Percentiles rank a stretch among this genome's conserved stretches.
Conservation (phyloP, 495 filamentous ascomycete species). For the Hyaloscypha bicolor region DNA sequence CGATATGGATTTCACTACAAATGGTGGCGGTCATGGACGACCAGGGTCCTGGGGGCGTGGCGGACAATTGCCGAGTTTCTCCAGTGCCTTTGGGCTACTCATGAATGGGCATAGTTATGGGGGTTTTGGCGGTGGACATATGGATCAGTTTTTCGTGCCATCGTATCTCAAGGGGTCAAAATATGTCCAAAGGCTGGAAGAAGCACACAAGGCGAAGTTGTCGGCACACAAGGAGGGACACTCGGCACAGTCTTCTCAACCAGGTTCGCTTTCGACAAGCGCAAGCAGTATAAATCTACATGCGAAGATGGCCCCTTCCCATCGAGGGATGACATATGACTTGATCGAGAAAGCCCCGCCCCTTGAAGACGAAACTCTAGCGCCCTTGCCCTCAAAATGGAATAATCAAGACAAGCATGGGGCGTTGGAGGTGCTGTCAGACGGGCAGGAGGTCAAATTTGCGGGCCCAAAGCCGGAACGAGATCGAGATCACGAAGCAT, state of each 20-base stretch:
- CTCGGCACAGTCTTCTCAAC: slow-evolving; percentile 36
- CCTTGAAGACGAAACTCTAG: slow-evolving; percentile 55
- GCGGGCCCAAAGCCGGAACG: slow-evolving; percentile 40
- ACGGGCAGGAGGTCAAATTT: slow-evolving; percentile 81
- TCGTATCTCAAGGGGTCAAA: slow-evolving; percentile 80
- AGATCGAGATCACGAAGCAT: slow-evolving; percentile 76
- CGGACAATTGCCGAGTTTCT: slow-evolving; percentile 37
- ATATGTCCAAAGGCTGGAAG: slow-evolving; percentile 74
- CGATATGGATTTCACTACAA: slow-evolving; percentile 40
- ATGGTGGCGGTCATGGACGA: slow-evolving; percentile 30
- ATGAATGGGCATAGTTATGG: slow-evolving; percentile 27
- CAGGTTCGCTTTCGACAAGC: slow-evolving; percentile 60
- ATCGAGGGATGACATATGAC: slow-evolving; percentile 83
- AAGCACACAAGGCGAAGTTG: slow-evolving; percentile 59
- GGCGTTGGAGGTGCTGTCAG: slow-evolving; percentile 72
- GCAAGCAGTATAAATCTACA: slow-evolving; percentile 65
- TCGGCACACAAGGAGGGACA: slow-evolving; percentile 49
- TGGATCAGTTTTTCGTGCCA: slow-evolving; percentile 68
- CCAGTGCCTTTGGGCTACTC: slow-evolving; percentile 34
- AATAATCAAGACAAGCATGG: slow-evolving; percentile 73
- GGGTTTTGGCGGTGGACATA: slow-evolving; percentile 28
- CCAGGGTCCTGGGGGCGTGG: slow-evolving; percentile 43
- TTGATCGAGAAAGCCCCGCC: slow-evolving; percentile 77
- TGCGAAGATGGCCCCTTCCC: slow-evolving; percentile 66
- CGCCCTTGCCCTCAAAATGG: slow-evolving; percentile 81